phyloP scores from a whole-genome alignment of 1,139 yeast species.

The Magnusiomyces sp. region DNA sequence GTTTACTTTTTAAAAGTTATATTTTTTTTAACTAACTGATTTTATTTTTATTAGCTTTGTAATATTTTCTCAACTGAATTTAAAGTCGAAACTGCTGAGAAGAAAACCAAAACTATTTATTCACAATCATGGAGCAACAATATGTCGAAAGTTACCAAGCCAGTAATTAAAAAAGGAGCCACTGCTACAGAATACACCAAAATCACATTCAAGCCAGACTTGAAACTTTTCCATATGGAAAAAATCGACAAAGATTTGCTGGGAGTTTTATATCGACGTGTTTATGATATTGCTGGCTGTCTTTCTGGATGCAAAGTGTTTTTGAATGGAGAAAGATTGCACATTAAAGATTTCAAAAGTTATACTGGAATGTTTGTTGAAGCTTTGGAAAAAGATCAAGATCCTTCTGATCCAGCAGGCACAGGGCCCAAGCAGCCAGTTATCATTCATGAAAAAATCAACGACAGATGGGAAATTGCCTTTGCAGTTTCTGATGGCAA shows the following conservation, averaged over 20 bases:
- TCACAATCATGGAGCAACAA: conserved; percentile 80
- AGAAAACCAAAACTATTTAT: conserved; percentile 51
- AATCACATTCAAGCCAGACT: conserved; percentile 83
- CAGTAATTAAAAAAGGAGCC: conserved; percentile 56
- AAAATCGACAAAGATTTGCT: conserved; percentile 71
- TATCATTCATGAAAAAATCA: conserved; percentile 69
- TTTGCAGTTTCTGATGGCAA: conserved; percentile 85
- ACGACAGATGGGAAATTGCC: conserved; percentile 90
- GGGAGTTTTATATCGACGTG: conserved; percentile 85
- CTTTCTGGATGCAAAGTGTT: conserved; percentile 77
- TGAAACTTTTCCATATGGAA: conserved; percentile 76
- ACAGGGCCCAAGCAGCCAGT: conserved; percentile 40
- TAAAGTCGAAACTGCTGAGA: conserved; percentile 82
- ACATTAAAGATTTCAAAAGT: conserved; percentile 65
- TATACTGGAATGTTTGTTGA: conserved; percentile 87
- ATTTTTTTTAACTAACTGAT: conserved; percentile 14
- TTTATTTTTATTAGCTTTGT: conserved; percentile 41
- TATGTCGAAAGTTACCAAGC: conserved; percentile 72
- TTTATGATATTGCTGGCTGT: conserved; percentile 91
- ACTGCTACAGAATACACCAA: conserved; percentile 72
- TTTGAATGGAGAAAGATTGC: conserved; percentile 66
- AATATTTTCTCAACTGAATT: conserved; percentile 88
- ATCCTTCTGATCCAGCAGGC: conserved; percentile 28
- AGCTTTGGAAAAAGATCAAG: conserved; percentile 45
- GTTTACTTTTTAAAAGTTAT: neutral